A percentile compares a stretch with the other conserved stretches of the same genome.
These are phyloP conservation scores for Rhizopus arrhizus DNA, from an alignment of 371 early-diverging fungal genomes.

Conservation along the genomic window DNA sequence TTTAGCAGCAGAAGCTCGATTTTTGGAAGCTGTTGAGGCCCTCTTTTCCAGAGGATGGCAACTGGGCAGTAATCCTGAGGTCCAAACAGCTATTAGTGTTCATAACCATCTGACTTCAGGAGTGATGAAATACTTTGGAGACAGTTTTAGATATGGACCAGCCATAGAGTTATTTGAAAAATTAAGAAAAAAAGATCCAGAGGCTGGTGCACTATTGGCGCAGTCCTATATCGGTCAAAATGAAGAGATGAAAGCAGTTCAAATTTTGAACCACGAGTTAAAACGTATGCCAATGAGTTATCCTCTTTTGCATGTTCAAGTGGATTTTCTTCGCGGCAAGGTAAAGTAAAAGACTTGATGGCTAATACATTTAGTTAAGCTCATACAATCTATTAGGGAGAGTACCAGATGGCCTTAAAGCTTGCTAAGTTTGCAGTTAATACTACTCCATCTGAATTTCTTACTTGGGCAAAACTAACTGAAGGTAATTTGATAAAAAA, in stretches of 20 bases:
- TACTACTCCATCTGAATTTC: slow-evolving; percentile 91
- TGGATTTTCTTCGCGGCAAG: slow-evolving; percentile 82
- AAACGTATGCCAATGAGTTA: slow-evolving; percentile 81
- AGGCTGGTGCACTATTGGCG: slow-evolving; percentile 86
- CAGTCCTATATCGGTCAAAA: slow-evolving; percentile 77
- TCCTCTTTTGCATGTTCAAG: slow-evolving; percentile 83
- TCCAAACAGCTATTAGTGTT: slow-evolving; percentile 86
- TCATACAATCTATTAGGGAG: slow-evolving; percentile 39
- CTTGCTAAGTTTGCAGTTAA: slow-evolving; percentile 92
- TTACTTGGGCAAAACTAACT: slow-evolving; percentile 93
- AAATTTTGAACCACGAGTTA: slow-evolving; percentile 80
- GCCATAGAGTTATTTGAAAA: slow-evolving; percentile 81
- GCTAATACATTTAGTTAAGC: neutral
- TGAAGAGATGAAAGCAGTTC: slow-evolving; percentile 89
- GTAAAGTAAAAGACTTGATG: slow-evolving; percentile 33
- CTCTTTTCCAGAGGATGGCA: slow-evolving; percentile 90
- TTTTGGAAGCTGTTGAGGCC: slow-evolving; percentile 80
- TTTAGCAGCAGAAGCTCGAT: slow-evolving; percentile 70
- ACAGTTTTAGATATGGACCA: slow-evolving; percentile 76
- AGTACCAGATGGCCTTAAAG: slow-evolving; percentile 76
- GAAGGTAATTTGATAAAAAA: slow-evolving; percentile 48
- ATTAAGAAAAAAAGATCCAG: slow-evolving; percentile 81
- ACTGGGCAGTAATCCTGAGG: slow-evolving; percentile 88
- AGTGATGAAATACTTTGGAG: slow-evolving; percentile 83
- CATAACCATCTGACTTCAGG: slow-evolving; percentile 85